phyloP scores from a whole-genome alignment of 345 rosid genomes.

The Salix udensis region DNA sequence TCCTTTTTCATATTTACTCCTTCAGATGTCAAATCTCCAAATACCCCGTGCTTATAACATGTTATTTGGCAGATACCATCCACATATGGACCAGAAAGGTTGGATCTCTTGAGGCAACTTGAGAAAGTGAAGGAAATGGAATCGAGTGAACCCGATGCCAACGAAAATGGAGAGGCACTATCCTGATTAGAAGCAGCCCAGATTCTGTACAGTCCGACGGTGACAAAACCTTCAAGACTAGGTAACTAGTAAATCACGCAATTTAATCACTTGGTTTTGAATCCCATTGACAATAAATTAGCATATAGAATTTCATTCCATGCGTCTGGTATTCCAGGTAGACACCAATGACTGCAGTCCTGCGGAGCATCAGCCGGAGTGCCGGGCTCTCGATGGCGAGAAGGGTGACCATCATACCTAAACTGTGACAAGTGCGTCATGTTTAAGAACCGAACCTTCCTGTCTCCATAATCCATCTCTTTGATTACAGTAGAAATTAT shows the following conservation, averaged over 20 bases:
- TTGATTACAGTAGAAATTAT: constrained; percentile 45
- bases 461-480: constrained; percentile 37
- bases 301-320: constrained; percentile 89
- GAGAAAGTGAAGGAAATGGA: constrained; percentile 79
- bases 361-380: constrained; percentile 63
- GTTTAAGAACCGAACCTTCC: constrained; percentile 59
- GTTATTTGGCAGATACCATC: constrained; percentile 75
- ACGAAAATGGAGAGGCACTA: constrained; percentile 43
- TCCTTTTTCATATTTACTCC: neutral
- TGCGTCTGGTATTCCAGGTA: constrained; percentile 80
- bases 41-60: constrained; percentile 7
- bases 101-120: constrained; percentile 85
- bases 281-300: constrained; percentile 50
- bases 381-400: constrained; percentile 61
- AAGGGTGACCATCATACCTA: constrained; percentile 76
- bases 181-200: constrained; percentile 33
- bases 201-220: constrained; percentile 20
- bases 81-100: constrained; percentile 86
- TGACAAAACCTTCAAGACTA: neutral
- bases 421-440: constrained; percentile 66
- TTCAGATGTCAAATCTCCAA: neutral
- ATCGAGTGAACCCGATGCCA: constrained; percentile 44
- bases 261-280: constrained; percentile 25
- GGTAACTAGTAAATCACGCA: neutral
- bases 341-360: constrained; percentile 96